phyloP scores from a whole-genome alignment of 129 eudicot species.

The Chrysanthemum seticuspe region DNA sequence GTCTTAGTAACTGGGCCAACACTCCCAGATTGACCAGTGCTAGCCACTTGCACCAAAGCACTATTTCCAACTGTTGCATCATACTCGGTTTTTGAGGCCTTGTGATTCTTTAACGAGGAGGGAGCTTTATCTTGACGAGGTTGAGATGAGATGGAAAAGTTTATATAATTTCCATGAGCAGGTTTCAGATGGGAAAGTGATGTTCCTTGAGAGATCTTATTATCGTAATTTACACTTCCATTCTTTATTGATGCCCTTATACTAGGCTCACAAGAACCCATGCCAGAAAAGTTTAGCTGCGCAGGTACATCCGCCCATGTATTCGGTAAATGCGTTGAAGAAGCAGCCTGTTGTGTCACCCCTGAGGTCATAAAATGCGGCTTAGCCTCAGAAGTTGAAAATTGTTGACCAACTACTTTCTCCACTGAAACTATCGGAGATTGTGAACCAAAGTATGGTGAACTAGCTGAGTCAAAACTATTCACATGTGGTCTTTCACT shows the following conservation, averaged over 20 bases:
- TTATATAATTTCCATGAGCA: slow-evolving; percentile 2
- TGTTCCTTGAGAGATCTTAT: slow-evolving; percentile 33
- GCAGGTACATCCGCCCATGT: slow-evolving; percentile 29
- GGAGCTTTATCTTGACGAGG: slow-evolving; percentile 12
- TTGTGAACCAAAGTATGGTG: too few species aligned
- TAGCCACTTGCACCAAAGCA: slow-evolving; percentile 31
- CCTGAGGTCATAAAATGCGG: too few species aligned
- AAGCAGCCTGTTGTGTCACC: too few species aligned
- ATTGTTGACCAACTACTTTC: slow-evolving; percentile 28
- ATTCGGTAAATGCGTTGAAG: slow-evolving; percentile 21
- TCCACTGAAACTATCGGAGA: slow-evolving; percentile 16
- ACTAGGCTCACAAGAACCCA: slow-evolving; percentile 25
- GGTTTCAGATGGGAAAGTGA: slow-evolving; percentile 17
- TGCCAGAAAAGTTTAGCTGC: slow-evolving; percentile 32
- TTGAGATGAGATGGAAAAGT: neutral
- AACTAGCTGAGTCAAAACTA: slow-evolving; percentile 27
- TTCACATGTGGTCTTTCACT: slow-evolving; percentile 27
- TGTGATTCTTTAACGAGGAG: too few species aligned
- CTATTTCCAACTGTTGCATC: neutral
- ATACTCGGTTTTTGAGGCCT: too few species aligned
- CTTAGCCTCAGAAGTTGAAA: slow-evolving; percentile 2
- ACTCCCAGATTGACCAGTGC: slow-evolving; percentile 26
- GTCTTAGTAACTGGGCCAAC: slow-evolving; percentile 2
- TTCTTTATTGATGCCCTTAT: slow-evolving; percentile 19
- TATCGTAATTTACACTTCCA: slow-evolving; percentile 17